phyloP scores from a whole-genome alignment of 148 eudicot genomes.

The Linanthus parryae region DNA sequence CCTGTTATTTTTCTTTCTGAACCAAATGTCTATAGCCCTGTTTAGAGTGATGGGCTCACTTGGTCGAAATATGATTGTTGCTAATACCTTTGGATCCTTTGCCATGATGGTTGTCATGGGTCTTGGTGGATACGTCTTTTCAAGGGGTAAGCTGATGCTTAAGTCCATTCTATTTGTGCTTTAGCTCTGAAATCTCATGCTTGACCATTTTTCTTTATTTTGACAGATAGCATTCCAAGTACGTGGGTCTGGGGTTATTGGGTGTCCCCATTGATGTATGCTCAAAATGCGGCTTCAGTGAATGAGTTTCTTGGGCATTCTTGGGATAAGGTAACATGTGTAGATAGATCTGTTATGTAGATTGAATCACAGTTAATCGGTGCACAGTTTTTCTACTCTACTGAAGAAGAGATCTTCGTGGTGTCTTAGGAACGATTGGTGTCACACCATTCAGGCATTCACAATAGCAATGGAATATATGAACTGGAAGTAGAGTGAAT shows the following conservation, averaged over 20 bases:
- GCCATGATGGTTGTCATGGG: conserved; percentile 99
- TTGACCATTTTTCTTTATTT: conserved; percentile 5
- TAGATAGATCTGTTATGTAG: not conserved
- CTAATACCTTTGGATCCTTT: conserved; percentile 98
- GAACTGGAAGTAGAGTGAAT: no score
- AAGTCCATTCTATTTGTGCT: not conserved
- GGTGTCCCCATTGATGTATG: conserved; percentile 96
- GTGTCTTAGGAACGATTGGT: no score
- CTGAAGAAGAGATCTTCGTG: no score
- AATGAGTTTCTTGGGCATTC: conserved; percentile 96
- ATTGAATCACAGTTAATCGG: not conserved
- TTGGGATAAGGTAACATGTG: conserved; percentile 75
- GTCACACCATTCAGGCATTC: no score
- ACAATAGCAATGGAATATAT: no score
- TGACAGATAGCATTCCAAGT: conserved; percentile 71
- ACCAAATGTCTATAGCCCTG: conserved; percentile 89
- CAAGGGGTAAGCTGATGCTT: conserved; percentile 52
- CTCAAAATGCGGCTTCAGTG: conserved; percentile 85
- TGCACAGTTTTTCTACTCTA: no score
- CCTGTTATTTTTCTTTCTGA: conserved; percentile 73
- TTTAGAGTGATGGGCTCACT: conserved; percentile 93
- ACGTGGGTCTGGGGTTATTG: conserved; percentile 99
- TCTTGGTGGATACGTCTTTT: conserved; percentile 88
- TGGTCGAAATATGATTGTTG: conserved; percentile 94
- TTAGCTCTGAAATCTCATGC: not conserved